Evolutionary conservation across 345 rosid genomes (phyloP).

Genomic region (Punica granatum): DNA sequence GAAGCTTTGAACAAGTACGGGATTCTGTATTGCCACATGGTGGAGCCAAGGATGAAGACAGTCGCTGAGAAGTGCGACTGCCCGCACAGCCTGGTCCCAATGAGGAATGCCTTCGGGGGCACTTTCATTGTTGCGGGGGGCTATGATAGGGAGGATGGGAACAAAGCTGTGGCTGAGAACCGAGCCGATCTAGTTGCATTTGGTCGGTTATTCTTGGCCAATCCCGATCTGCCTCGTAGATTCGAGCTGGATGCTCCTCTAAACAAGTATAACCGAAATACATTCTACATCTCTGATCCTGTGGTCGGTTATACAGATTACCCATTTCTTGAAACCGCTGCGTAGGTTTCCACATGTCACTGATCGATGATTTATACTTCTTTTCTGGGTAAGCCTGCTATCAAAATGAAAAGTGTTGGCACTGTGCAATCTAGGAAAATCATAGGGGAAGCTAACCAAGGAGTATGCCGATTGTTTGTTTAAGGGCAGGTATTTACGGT

Average conservation of each 20-base stretch:
- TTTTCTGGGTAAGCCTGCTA: no score
- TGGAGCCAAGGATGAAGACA: slow-evolving; percentile 53
- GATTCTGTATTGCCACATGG: slow-evolving; percentile 60
- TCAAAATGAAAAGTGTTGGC: no score
- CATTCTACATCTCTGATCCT: slow-evolving; percentile 43
- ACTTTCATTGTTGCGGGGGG: slow-evolving; percentile 63
- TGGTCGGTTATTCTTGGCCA: slow-evolving; percentile 53
- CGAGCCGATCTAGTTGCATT: slow-evolving; percentile 51
- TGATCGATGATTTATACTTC: no score
- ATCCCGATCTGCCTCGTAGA: slow-evolving; percentile 68
- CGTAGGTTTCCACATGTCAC: slow-evolving; percentile 7
- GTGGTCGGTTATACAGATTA: slow-evolving; percentile 65
- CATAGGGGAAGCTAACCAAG: no score
- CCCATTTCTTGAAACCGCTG: slow-evolving; percentile 39
- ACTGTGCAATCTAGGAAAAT: no score
- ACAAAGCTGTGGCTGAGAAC: slow-evolving; percentile 33
- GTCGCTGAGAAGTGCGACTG: slow-evolving; percentile 17
- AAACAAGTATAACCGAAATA: slow-evolving; percentile 40
- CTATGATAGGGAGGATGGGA: slow-evolving; percentile 42
- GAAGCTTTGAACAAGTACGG: slow-evolving; percentile 46
- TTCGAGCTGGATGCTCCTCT: slow-evolving; percentile 49
- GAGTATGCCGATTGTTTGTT: no score
- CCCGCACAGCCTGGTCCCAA: slow-evolving; percentile 35
- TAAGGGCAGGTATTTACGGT: no score
- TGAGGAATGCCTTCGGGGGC: slow-evolving; percentile 63